Evolutionary conservation across 768 basidiomycete genomes (phyloP).

Genomic region (Leucosporidium creatinivorum): DNA sequence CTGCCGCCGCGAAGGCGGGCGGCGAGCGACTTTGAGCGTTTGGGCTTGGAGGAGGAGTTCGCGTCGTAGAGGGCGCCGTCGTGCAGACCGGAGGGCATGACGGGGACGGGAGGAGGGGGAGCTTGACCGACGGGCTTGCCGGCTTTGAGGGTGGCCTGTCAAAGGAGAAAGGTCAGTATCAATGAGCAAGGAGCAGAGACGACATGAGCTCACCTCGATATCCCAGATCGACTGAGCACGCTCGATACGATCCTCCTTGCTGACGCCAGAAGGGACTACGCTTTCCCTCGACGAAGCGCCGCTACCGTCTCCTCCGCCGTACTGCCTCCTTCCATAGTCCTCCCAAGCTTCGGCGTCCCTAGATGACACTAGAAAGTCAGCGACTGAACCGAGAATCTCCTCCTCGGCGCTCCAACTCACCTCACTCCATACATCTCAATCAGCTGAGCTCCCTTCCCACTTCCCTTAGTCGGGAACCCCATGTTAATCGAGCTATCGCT

Average conservation of each 20-base stretch:
- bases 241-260: constrained; percentile 28
- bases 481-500: constrained; percentile 19
- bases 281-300: constrained; percentile 17
- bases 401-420: constrained; percentile 1
- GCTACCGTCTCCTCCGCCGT: constrained; percentile 7
- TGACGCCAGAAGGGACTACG: constrained; percentile 9
- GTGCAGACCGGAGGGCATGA: constrained; percentile 17
- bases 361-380: background rate
- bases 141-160: constrained; percentile 25
- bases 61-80: background rate
- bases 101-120: constrained; percentile 27
- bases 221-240: constrained; percentile 32
- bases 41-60: constrained; percentile 20
- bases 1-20: constrained; percentile 20
- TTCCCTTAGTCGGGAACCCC: constrained; percentile 20
- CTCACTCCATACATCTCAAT: constrained; percentile 31
- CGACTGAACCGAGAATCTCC: background rate
- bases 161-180: background rate
- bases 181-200: no score
- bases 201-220: constrained; percentile 27
- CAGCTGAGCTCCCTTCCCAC: constrained; percentile 24
- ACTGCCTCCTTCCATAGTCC: constrained; percentile 27
- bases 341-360: constrained; percentile 32
- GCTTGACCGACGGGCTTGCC: constrained; percentile 29
- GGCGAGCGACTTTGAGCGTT: constrained; percentile 31